A percentile compares a stretch with the other conserved stretches of the same genome.
Conservation (phyloP, 495 filamentous ascomycete genomes). For the Geopyxis carbonaria region DNA sequence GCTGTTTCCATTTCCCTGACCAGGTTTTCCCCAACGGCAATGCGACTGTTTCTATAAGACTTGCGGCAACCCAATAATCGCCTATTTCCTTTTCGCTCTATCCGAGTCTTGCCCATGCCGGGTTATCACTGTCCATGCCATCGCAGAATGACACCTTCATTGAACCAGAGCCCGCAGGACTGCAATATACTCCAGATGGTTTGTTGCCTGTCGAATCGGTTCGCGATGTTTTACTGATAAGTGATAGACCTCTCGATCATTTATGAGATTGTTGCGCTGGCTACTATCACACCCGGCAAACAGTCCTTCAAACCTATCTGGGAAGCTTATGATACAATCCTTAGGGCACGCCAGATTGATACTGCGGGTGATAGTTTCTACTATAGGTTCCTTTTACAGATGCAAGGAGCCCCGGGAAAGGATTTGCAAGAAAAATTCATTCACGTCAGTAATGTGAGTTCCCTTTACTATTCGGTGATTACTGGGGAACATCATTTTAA, state of each 20-base stretch:
- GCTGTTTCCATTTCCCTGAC: too few relatives aligned
- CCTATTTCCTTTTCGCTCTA: too few relatives aligned
- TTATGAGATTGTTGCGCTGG: constrained; percentile 24
- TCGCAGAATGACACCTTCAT: background rate
- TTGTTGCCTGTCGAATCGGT: too few relatives aligned
- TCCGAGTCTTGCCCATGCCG: constrained; percentile 1
- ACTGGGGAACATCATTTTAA: background rate
- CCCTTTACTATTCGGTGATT: background rate
- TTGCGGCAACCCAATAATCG: too few relatives aligned
- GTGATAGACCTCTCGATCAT: constrained; percentile 22
- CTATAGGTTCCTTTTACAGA: constrained; percentile 20
- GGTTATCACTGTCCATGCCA: constrained; percentile 7
- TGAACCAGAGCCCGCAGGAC: background rate
- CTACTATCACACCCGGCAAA: constrained; percentile 16
- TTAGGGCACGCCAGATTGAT: constrained; percentile 18
- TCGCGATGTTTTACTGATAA: too few relatives aligned
- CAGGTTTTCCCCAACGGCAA: too few relatives aligned
- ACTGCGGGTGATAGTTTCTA: constrained; percentile 19
- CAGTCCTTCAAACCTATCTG: constrained; percentile 19
- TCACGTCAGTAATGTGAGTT: constrained; percentile 12
- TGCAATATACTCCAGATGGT: constrained; percentile 1
- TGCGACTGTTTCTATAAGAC: too few relatives aligned
- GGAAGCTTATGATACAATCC: constrained; percentile 23
- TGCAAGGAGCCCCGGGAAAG: constrained; percentile 15
- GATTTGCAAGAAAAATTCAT: constrained; percentile 21